Conservation (phyloP, 2,329 filamentous ascomycete genomes). For the Cadophora sp. region DNA sequence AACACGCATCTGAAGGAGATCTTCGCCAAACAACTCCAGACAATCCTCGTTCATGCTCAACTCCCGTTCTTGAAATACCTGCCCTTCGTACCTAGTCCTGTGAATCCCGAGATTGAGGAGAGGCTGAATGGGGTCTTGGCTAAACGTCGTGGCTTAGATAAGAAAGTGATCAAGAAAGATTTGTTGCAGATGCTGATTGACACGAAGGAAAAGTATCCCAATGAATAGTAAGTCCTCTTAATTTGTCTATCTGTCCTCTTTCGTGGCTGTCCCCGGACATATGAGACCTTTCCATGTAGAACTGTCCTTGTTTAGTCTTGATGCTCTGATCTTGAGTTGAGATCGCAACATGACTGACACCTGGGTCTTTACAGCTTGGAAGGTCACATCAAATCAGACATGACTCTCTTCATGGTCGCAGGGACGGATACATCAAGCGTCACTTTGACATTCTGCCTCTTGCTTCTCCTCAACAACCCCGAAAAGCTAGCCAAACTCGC, state of each 20-base stretch:
- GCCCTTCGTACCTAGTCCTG: constrained; percentile 23
- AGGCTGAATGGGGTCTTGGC: constrained; percentile 27
- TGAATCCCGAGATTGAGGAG: constrained; percentile 10
- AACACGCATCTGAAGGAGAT: constrained; percentile 27
- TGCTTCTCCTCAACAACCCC: constrained; percentile 56
- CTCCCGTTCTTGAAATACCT: constrained; percentile 31
- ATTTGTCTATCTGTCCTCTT: too few species aligned
- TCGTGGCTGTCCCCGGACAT: too few species aligned
- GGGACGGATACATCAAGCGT: constrained; percentile 29
- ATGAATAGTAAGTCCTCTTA: neutral
- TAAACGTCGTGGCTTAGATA: constrained; percentile 18
- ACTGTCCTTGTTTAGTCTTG: too few species aligned
- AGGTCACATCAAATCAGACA: constrained; percentile 31
- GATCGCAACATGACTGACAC: constrained; percentile 5
- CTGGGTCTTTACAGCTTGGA: constrained; percentile 22
- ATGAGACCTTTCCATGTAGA: too few species aligned
- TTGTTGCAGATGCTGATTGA: constrained; percentile 34
- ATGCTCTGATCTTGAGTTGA: neutral
- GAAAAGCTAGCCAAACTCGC: constrained; percentile 48
- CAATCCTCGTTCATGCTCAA: constrained; percentile 22
- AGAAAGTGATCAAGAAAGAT: constrained; percentile 25
- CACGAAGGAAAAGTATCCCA: constrained; percentile 20
- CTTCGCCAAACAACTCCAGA: constrained; percentile 23
- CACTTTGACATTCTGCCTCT: constrained; percentile 27
- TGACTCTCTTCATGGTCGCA: constrained; percentile 36